These are phyloP conservation scores for Suillus subluteus DNA, from an alignment of 768 basidiomycete genomes.

Conservation along the genomic window DNA sequence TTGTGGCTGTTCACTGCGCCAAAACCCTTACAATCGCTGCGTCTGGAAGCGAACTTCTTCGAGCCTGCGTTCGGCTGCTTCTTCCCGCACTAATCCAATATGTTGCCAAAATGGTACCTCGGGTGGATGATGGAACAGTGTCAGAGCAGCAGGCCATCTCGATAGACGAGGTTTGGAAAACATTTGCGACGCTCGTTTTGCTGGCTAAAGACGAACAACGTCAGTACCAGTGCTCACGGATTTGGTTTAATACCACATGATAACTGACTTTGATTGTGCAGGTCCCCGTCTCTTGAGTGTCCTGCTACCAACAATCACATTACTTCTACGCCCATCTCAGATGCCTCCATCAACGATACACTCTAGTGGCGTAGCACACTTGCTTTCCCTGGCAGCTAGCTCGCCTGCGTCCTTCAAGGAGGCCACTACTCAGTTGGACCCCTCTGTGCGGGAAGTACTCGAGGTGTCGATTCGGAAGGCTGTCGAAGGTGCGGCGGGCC, in stretches of 20 bases:
- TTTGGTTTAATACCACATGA: background rate
- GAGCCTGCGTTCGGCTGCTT: conserved; percentile 70
- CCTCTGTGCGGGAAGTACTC: conserved; percentile 57
- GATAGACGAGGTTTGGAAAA: conserved; percentile 81
- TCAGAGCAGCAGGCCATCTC: conserved; percentile 62
- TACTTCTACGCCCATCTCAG: conserved; percentile 63
- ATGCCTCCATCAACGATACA: conserved; percentile 50
- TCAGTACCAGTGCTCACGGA: conserved; percentile 47
- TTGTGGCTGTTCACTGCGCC: conserved; percentile 90
- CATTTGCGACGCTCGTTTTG: conserved; percentile 66
- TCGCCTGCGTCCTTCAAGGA: conserved; percentile 85
- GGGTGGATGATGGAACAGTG: conserved; percentile 58
- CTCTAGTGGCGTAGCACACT: conserved; percentile 61
- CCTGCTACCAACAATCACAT: conserved; percentile 72
- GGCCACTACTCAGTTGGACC: conserved; percentile 69
- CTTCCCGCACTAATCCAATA: conserved; percentile 84
- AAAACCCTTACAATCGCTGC: conserved; percentile 83
- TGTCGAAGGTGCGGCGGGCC: conserved; percentile 51
- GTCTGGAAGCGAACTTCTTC: conserved; percentile 65
- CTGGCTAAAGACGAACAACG: conserved; percentile 62
- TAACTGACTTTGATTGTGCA: conserved; percentile 34
- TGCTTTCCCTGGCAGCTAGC: conserved; percentile 72
- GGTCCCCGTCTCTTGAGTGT: conserved; percentile 71
- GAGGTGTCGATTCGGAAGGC: conserved; percentile 82
- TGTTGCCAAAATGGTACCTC: conserved; percentile 67